A percentile compares a stretch with the other conserved stretches of the same genome.
Evolutionary conservation across 2,329 filamentous ascomycete species (phyloP).

Genomic region (Hymenoscyphus fraxineus): DNA sequence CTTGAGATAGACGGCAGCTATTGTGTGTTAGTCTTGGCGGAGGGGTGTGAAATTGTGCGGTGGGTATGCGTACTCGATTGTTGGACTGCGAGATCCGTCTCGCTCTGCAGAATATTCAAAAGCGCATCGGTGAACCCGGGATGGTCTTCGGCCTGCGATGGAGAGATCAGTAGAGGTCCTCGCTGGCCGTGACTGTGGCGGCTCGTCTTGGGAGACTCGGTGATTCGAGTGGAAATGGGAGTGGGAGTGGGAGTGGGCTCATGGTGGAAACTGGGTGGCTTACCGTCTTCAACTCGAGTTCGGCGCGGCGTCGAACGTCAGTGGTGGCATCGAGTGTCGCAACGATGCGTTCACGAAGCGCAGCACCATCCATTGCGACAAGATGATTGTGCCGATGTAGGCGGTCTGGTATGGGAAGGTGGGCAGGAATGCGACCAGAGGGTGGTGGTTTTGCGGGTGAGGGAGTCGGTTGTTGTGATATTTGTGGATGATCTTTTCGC

Average conservation of each 20-base stretch:
- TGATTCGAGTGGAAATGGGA: neutral
- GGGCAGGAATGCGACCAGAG: conserved; percentile 13
- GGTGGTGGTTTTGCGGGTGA: neutral
- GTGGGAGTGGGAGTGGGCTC: neutral
- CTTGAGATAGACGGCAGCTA: conserved; percentile 96
- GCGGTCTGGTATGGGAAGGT: conserved; percentile 9
- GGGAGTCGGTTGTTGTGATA: neutral
- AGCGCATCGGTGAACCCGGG: conserved; percentile 87
- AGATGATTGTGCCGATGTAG: conserved; percentile 15
- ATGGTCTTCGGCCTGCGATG: conserved; percentile 75
- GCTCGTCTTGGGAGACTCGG: neutral
- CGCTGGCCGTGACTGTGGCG: neutral
- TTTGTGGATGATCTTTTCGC: conserved; percentile 1
- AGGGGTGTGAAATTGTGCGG: conserved; percentile 23
- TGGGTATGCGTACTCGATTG: conserved; percentile 70
- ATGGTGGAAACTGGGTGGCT: conserved; percentile 31
- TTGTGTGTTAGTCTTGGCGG: conserved; percentile 32
- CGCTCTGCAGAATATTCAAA: conserved; percentile 82
- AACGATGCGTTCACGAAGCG: conserved; percentile 71
- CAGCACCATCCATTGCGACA: conserved; percentile 64
- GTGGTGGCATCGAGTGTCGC: conserved; percentile 72
- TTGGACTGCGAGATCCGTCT: conserved; percentile 80
- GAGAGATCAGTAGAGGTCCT: conserved; percentile 18
- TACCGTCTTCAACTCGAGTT: conserved; percentile 79
- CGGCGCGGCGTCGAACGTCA: conserved; percentile 71